Percentiles rank a stretch among this genome's conserved stretches.
Evolutionary conservation across 306 rosid genomes (phyloP).

Genomic region (Lagenaria siceraria): DNA sequence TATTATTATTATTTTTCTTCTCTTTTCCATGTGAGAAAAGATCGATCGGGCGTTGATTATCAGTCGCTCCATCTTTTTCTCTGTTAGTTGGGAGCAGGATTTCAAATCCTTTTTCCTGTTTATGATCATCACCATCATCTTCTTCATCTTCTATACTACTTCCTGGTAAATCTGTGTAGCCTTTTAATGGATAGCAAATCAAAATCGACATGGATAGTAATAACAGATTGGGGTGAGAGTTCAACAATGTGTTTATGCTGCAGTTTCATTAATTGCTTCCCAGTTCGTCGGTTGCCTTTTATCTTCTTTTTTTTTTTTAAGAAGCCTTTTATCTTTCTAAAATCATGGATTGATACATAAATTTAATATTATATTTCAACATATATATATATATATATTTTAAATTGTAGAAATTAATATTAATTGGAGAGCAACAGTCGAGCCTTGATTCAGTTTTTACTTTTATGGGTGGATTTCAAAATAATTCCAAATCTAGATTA

Average conservation of each 20-base stretch:
- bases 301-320: too few relatives aligned
- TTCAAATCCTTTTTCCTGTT: background rate
- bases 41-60: background rate
- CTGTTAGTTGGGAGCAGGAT: background rate
- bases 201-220: background rate
- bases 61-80: background rate
- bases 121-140: background rate
- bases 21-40: background rate
- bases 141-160: background rate
- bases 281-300: too few relatives aligned
- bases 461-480: background rate
- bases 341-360: too few relatives aligned
- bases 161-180: background rate
- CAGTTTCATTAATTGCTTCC: background rate
- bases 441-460: too few relatives aligned
- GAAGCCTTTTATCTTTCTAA: too few relatives aligned
- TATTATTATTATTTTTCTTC: background rate
- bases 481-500: background rate
- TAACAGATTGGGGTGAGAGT: background rate
- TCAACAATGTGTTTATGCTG: background rate
- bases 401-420: too few relatives aligned
- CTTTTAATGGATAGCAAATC: constrained; percentile 5
- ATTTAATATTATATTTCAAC: too few relatives aligned
- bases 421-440: too few relatives aligned
- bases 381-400: too few relatives aligned